Percentiles rank a stretch among this genome's conserved stretches.
Conservation (phyloP, 257 asterid species). For the Mitragyna speciosa region DNA sequence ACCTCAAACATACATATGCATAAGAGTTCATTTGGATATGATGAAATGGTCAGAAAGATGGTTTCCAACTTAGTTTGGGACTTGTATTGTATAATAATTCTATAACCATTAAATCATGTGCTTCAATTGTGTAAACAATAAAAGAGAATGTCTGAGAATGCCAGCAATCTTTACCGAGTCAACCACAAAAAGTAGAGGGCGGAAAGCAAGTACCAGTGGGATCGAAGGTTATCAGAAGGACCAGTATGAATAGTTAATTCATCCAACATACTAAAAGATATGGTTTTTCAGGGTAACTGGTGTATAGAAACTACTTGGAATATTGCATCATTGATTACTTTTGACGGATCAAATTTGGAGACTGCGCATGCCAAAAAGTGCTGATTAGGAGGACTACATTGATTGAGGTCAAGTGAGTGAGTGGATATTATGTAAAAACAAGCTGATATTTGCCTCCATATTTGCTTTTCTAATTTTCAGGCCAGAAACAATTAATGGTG, state of each 20-base stretch:
- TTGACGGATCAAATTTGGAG: not conserved
- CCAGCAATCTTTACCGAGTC: constrained; percentile 1
- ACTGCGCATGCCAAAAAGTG: constrained; percentile 5
- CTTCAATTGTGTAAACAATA: not conserved
- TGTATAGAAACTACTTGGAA: not conserved
- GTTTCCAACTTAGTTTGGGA: not conserved
- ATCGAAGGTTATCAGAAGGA: not conserved
- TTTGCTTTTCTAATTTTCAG: too few species aligned
- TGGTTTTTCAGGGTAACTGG: not conserved
- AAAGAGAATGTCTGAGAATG: too few species aligned
- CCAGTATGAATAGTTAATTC: not conserved
- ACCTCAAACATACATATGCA: too few species aligned
- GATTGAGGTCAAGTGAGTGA: not conserved
- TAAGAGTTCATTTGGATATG: too few species aligned
- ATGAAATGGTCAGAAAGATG: not conserved
- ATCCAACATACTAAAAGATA: not conserved
- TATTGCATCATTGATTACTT: not conserved
- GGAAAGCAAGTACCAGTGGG: constrained; percentile 9
- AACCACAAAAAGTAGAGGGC: not conserved
- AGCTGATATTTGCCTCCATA: not conserved
- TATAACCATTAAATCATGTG: constrained; percentile 18
- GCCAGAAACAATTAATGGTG: too few species aligned
- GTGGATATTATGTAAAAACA: not conserved
- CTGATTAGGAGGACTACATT: not conserved
- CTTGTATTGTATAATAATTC: too few species aligned